Conservation (phyloP, 768 basidiomycete genomes). For the Strobilomyces dryophilus region DNA sequence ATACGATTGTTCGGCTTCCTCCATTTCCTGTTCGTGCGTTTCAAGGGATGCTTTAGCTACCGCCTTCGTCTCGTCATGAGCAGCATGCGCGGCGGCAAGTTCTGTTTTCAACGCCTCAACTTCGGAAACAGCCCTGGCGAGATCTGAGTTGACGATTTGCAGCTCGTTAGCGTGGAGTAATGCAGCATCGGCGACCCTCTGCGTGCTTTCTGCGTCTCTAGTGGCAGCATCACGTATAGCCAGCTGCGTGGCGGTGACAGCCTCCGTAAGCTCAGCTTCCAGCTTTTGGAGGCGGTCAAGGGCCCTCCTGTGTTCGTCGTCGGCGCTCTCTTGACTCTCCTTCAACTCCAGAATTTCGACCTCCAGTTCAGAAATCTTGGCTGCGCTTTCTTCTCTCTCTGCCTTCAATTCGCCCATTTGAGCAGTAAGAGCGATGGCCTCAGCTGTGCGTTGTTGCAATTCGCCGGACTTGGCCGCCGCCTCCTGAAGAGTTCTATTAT, state of each 20-base stretch:
- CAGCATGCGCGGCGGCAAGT: constrained; percentile 40
- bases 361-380: constrained; percentile 76
- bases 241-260: constrained; percentile 43
- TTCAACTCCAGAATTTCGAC: constrained; percentile 75
- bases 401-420: constrained; percentile 51
- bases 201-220: constrained; percentile 44
- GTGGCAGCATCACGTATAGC: constrained; percentile 44
- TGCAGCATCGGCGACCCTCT: constrained; percentile 38
- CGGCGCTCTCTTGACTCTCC: constrained; percentile 61
- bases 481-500: constrained; percentile 46
- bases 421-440: constrained; percentile 39
- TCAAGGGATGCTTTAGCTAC: constrained; percentile 44
- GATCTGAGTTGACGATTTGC: constrained; percentile 40
- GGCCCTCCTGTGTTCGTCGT: constrained; percentile 52
- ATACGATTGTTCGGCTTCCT: constrained; percentile 49
- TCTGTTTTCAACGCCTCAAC: constrained; percentile 45
- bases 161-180: constrained; percentile 45
- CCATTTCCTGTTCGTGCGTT: constrained; percentile 44
- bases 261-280: constrained; percentile 51
- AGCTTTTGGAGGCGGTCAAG: constrained; percentile 44
- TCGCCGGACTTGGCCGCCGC: constrained; percentile 42
- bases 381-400: constrained; percentile 68
- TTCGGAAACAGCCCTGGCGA: constrained; percentile 40
- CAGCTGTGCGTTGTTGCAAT: constrained; percentile 44
- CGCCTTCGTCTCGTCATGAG: constrained; percentile 46